These are phyloP conservation scores for Drechslera avenae DNA, from an alignment of 2,329 filamentous ascomycete species.

Conservation along the genomic window DNA sequence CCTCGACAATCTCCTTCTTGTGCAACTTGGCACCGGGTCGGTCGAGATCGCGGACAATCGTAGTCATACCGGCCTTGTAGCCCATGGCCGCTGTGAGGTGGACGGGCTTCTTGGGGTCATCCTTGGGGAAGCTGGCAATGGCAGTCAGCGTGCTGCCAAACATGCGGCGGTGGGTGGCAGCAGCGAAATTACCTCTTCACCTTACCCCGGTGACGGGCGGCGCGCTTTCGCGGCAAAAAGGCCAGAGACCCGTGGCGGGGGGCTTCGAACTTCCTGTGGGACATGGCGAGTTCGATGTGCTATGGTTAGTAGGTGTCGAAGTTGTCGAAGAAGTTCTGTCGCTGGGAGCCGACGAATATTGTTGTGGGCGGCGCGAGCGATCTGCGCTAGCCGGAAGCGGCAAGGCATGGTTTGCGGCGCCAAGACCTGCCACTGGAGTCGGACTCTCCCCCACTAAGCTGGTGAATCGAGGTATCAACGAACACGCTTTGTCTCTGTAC, in stretches of 20 bases:
- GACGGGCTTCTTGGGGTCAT: constrained; percentile 99
- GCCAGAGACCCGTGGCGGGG: constrained; percentile 84
- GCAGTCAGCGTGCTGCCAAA: constrained; percentile 33
- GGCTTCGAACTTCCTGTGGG: constrained; percentile 77
- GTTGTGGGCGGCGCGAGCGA: constrained; percentile 15
- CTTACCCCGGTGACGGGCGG: constrained; percentile 92
- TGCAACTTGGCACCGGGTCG: constrained; percentile 98
- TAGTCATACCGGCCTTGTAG: constrained; percentile 99
- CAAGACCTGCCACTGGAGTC: constrained; percentile 8
- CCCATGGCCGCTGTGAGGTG: constrained; percentile 98
- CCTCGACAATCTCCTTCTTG: constrained; percentile 68
- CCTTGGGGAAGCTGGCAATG: constrained; percentile 87
- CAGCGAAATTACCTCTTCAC: constrained; percentile 89
- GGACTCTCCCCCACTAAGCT: constrained; percentile 14
- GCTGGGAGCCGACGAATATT: constrained; percentile 14
- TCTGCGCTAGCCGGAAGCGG: constrained; percentile 6
- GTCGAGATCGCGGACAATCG: constrained; percentile 98
- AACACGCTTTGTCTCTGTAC: constrained; percentile 31
- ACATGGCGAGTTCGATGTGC: constrained; percentile 51
- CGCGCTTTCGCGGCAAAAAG: constrained; percentile 74
- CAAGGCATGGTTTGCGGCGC: constrained; percentile 1
- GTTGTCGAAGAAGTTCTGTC: constrained; percentile 30
- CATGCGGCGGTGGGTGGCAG: constrained; percentile 13
- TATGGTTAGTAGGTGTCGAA: constrained; percentile 44
- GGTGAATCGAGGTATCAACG: constrained; percentile 27